phyloP scores from a whole-genome alignment of 768 basidiomycete genomes.

The Cystoderma amianthinum region DNA sequence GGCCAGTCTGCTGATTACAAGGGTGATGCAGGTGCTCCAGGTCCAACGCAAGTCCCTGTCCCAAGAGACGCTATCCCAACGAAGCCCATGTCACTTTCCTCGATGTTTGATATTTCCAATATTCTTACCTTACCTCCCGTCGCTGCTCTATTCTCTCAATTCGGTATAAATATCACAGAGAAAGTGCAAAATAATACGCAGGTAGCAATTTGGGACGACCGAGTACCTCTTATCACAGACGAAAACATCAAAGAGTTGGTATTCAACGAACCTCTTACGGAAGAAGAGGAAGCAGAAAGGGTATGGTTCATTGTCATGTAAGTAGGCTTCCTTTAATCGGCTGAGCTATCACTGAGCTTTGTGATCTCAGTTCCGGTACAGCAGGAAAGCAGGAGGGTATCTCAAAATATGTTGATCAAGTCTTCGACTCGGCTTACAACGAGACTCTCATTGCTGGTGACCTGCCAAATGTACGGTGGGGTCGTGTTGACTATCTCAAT shows the following conservation, averaged over 20 bases:
- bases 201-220: constrained; percentile 54
- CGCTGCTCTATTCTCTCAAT: constrained; percentile 40
- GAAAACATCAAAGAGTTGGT: constrained; percentile 70
- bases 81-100: constrained; percentile 17
- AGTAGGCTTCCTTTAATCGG: constrained; percentile 15
- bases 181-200: constrained; percentile 25
- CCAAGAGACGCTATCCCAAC: constrained; percentile 12
- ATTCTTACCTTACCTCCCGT: constrained; percentile 50
- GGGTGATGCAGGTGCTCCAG: constrained; percentile 14
- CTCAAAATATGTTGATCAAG: constrained; percentile 62
- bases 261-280: constrained; percentile 58
- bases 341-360: constrained; percentile 2
- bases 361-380: constrained; percentile 44
- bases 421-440: constrained; percentile 74
- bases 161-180: constrained; percentile 72
- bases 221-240: constrained; percentile 78
- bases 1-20: constrained; percentile 46
- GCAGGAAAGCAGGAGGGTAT: constrained; percentile 52
- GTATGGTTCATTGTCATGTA: constrained; percentile 80
- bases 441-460: constrained; percentile 50
- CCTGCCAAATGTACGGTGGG: constrained; percentile 71
- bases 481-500: constrained; percentile 81
- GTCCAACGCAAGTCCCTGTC: constrained; percentile 8
- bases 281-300: constrained; percentile 59
- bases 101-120: constrained; percentile 28